Percentiles rank a stretch among this genome's conserved stretches.
phyloP scores from a whole-genome alignment of 2,329 filamentous ascomycete genomes.

The Chrysoporthe austroafricana region DNA sequence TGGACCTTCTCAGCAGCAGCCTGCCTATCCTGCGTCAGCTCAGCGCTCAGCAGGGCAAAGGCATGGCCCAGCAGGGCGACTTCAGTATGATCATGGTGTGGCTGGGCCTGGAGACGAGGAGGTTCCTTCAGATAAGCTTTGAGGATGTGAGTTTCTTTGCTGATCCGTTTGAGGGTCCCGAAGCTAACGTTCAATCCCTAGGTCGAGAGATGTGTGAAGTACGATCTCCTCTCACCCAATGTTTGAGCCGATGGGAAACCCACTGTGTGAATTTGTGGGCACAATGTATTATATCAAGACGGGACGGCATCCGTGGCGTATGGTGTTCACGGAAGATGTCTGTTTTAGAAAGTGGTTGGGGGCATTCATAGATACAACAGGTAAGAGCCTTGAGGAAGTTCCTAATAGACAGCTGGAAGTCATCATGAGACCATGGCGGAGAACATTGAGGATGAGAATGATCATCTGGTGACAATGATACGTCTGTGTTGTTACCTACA shows the following conservation, averaged over 20 bases:
- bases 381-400: not conserved
- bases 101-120: conserved; percentile 86
- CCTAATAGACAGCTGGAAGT: not conserved
- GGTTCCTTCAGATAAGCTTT: conserved; percentile 86
- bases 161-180: not conserved
- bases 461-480: not conserved
- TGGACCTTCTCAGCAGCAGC: conserved; percentile 85
- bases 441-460: not conserved
- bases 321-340: not conserved
- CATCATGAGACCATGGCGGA: not conserved
- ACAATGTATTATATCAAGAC: not conserved
- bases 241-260: conserved; percentile 53
- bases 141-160: conserved; percentile 69
- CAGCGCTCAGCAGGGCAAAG: conserved; percentile 73
- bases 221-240: conserved; percentile 86
- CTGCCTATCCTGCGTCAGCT: conserved; percentile 89
- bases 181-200: conserved; percentile 37
- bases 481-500: not conserved
- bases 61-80: conserved; percentile 72
- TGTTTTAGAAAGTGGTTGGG: not conserved
- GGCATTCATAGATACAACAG: not conserved
- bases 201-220: conserved; percentile 89
- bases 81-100: conserved; percentile 89
- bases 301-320: not conserved
- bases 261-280: not conserved